A percentile compares a stretch with the other conserved stretches of the same genome.
Evolutionary conservation across 73 alveolate genomes (phyloP).

Genomic region (Paramecium sonneborni): DNA sequence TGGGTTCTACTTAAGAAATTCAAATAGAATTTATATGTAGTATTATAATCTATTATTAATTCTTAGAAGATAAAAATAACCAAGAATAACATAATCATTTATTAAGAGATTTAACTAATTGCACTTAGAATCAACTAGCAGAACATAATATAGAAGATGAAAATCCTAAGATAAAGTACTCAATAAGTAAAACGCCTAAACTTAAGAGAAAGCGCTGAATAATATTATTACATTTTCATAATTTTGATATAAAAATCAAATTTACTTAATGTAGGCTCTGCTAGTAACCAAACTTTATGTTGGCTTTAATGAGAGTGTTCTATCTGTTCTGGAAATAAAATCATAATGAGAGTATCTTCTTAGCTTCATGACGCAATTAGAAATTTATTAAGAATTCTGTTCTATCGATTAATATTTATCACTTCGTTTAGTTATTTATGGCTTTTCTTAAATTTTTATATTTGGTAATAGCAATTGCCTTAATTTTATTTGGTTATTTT

Average conservation of each 20-base stretch:
- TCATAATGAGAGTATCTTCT: background rate
- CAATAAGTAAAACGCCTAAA: background rate
- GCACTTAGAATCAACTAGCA: background rate
- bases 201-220: background rate
- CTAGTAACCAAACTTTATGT: background rate
- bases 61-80: background rate
- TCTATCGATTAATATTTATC: background rate
- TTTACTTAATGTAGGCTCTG: background rate
- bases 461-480: background rate
- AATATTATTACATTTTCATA: background rate
- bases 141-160: background rate
- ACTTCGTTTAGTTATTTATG: background rate
- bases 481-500: background rate
- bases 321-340: conserved; percentile 7
- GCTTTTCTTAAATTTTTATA: background rate
- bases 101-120: background rate
- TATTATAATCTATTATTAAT: background rate
- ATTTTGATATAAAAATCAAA: background rate
- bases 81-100: background rate
- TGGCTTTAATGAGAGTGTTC: background rate
- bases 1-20: background rate
- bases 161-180: background rate
- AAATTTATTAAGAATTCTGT: background rate
- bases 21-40: background rate
- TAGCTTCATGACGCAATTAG: background rate